Base-by-base conservation (phyloP, 129 eudicot species). In the Tanacetum coccineum region DNA sequence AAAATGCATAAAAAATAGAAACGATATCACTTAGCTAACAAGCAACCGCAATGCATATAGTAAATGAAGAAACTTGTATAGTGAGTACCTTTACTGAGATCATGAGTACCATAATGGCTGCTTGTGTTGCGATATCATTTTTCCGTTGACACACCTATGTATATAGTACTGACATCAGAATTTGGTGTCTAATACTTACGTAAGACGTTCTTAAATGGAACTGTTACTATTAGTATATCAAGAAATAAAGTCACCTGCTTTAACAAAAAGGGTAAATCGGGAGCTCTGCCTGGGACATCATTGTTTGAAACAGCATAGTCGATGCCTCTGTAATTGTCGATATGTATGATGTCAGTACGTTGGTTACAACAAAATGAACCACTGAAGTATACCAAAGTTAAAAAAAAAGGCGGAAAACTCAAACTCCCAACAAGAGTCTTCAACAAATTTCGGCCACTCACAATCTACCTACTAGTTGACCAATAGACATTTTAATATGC, bases 91-190 rank as follows among this genome's bases (percentile, higher is more conserved):
- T 91, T 48, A 91, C 84, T 44, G 97, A 87, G 45, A 91, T 83
- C 90, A 91, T 81, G 66, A 91, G 89, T 51, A 87, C 93, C 97
- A 91, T 85, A 51, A 82, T 58, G 30, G 88, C 84, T 53, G 97
- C 90, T 73, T 72, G 96, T 67, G 75, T 65, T 39, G 58, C 14
- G 46, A 59, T 54, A 59, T 85, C 97, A 68, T 69, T 77, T 73
- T 78, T 77, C 7, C 74, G 61, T 62, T 76, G 76, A 73, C 97
- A 83, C 36, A 91, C 88, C 97, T 87, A 59, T 74, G 45, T 73
- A 84, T 57, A 74, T 5, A 59, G 53, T 21, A 47, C 62, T 49
- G 61, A 22, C 56, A 74, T 55, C 55, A 79, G 19, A 50, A 58
- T 19, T 26, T 66, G 13, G 65, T 17, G 11, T 44, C 21, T 28